Conservation (phyloP, 1,284 basidiomycete species). For the Agroathelia rolfsii region DNA sequence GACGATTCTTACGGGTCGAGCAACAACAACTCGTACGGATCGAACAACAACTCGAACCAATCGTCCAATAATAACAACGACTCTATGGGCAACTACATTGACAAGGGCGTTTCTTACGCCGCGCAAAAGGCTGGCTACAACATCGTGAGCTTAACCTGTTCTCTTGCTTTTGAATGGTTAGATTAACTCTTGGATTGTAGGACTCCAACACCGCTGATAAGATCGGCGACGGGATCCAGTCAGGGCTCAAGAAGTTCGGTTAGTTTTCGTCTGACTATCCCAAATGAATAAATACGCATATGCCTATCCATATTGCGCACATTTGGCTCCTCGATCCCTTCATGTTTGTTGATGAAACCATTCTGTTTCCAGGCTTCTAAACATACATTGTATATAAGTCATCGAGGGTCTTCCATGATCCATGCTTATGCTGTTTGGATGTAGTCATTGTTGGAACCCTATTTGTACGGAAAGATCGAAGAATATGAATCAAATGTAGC, state of each 20-base stretch:
- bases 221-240: conserved; percentile 26
- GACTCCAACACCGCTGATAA: conserved; percentile 24
- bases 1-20: conserved; percentile 12
- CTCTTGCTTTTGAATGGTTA: not conserved
- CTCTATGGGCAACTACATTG: conserved; percentile 19
- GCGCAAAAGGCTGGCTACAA: conserved; percentile 36
- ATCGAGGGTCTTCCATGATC: too few species aligned
- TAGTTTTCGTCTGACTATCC: too few species aligned
- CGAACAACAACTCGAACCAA: conserved; percentile 12
- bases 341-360: too few species aligned
- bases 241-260: conserved; percentile 30
- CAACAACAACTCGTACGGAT: conserved; percentile 14
- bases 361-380: too few species aligned
- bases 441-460: too few species aligned
- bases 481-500: too few species aligned
- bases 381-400: too few species aligned
- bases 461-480: too few species aligned
- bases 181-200: conserved; percentile 8
- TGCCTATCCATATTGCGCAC: too few species aligned
- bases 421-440: too few species aligned
- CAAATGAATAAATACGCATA: too few species aligned
- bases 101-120: conserved; percentile 30
- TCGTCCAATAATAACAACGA: conserved; percentile 9
- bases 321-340: too few species aligned
- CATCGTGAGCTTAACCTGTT: conserved; percentile 26